Evolutionary conservation across 768 basidiomycete species (phyloP).

Genomic region (Pholiota microspora): DNA sequence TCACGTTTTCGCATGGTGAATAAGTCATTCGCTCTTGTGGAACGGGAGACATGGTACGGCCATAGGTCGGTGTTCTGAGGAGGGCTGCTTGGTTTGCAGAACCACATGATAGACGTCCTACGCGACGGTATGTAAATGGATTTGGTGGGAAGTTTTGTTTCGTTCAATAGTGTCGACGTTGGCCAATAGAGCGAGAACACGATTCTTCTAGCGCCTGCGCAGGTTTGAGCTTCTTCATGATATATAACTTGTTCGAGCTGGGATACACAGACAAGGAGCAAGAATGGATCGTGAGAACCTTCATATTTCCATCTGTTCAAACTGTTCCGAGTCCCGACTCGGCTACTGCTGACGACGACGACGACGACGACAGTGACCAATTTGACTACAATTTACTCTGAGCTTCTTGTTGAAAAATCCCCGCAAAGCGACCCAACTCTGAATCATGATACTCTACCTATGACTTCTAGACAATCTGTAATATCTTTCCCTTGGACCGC

Average conservation of each 20-base stretch:
- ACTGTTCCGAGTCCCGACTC: background rate
- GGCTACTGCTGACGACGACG: background rate
- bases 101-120: background rate
- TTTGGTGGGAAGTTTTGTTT: too few relatives aligned
- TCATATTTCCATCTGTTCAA: background rate
- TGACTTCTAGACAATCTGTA: too few relatives aligned
- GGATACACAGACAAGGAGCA: background rate
- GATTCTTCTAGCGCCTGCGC: background rate
- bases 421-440: too few relatives aligned
- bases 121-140: too few relatives aligned
- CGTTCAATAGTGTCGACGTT: background rate
- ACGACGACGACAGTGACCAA: background rate
- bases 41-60: constrained; percentile 4
- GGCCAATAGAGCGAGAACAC: background rate
- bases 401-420: too few relatives aligned
- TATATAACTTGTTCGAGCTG: background rate
- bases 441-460: too few relatives aligned
- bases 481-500: too few relatives aligned
- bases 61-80: background rate
- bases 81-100: constrained; percentile 12
- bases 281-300: background rate
- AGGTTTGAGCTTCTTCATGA: background rate
- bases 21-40: constrained; percentile 5
- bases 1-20: background rate
- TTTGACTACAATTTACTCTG: background rate